A percentile compares a stretch with the other conserved stretches of the same genome.
phyloP scores from a whole-genome alignment of 2,329 filamentous ascomycete species.

The Diaporthe amygdali region DNA sequence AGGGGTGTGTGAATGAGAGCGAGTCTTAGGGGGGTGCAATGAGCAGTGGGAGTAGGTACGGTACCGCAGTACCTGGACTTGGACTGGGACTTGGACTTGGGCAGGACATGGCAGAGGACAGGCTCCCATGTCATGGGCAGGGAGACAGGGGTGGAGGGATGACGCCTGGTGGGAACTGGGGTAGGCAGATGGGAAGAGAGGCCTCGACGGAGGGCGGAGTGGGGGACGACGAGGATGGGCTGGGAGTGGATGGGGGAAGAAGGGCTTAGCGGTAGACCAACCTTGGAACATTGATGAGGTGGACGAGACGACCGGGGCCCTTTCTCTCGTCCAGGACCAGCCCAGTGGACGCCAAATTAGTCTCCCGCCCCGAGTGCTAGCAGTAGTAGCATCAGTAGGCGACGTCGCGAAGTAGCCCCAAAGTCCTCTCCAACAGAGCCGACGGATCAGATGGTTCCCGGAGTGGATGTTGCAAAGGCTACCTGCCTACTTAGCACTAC shows the following conservation, averaged over 20 bases:
- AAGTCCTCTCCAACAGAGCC: not conserved
- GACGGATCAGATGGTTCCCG: not conserved
- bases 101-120: not conserved
- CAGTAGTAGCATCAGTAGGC: not conserved
- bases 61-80: slow-evolving; percentile 3
- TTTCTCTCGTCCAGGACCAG: not conserved
- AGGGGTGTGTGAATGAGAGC: not conserved
- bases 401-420: slow-evolving; percentile 3
- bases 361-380: slow-evolving; percentile 3
- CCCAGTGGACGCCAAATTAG: slow-evolving; percentile 17
- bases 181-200: slow-evolving; percentile 7
- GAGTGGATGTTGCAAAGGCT: not conserved
- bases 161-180: slow-evolving; percentile 15
- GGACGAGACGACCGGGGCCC: slow-evolving; percentile 1
- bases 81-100: not conserved
- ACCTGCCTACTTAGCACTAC: not conserved
- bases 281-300: slow-evolving; percentile 11
- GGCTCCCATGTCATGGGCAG: slow-evolving; percentile 1
- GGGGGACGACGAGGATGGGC: slow-evolving; percentile 9
- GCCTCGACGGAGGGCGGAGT: slow-evolving; percentile 7
- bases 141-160: slow-evolving; percentile 13
- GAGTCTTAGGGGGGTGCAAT: not conserved
- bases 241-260: slow-evolving; percentile 1
- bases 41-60: not conserved
- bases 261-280: slow-evolving; percentile 7